A percentile compares a stretch with the other conserved stretches of the same genome.
Evolutionary conservation across 2,329 filamentous ascomycete genomes (phyloP).

Genomic region (Grosmannia huntii): DNA sequence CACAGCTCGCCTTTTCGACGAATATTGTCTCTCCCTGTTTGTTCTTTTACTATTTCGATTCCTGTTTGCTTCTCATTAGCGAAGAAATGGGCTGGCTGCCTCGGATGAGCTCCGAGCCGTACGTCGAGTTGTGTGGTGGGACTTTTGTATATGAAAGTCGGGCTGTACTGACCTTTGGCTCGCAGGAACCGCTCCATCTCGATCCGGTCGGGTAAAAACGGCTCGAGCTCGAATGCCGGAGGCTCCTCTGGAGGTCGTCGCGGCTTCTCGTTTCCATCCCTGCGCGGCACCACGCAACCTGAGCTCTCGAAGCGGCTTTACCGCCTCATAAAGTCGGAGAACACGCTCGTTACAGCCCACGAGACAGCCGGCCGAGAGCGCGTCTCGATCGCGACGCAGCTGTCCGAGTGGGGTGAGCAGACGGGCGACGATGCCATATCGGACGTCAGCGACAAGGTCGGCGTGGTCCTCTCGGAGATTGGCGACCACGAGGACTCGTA

Average conservation of each 20-base stretch:
- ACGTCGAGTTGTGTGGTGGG: not conserved
- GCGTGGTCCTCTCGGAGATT: constrained; percentile 81
- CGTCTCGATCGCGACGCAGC: constrained; percentile 70
- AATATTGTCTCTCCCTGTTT: not conserved
- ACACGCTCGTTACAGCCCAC: constrained; percentile 73
- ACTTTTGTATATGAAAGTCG: not conserved
- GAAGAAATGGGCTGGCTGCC: constrained; percentile 9
- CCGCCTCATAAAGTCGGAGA: constrained; percentile 89
- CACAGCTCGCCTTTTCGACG: not conserved
- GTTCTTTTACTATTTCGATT: not conserved
- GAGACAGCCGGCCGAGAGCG: constrained; percentile 78
- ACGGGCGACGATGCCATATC: constrained; percentile 77
- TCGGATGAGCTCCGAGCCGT: constrained; percentile 10
- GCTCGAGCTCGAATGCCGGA: constrained; percentile 30
- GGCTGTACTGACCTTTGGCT: not conserved
- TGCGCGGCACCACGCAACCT: constrained; percentile 74
- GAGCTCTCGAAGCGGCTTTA: constrained; percentile 82
- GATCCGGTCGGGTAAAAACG: constrained; percentile 44
- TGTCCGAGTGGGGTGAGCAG: constrained; percentile 93
- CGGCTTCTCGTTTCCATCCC: constrained; percentile 73
- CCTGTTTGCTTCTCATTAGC: not conserved
- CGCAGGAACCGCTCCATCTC: constrained; percentile 61
- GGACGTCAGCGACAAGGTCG: constrained; percentile 91
- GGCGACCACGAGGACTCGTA: constrained; percentile 88
- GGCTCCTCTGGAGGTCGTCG: constrained; percentile 24